Evolutionary conservation across 2,329 filamentous ascomycete species (phyloP).

Genomic region (Achaetomium macrosporum): DNA sequence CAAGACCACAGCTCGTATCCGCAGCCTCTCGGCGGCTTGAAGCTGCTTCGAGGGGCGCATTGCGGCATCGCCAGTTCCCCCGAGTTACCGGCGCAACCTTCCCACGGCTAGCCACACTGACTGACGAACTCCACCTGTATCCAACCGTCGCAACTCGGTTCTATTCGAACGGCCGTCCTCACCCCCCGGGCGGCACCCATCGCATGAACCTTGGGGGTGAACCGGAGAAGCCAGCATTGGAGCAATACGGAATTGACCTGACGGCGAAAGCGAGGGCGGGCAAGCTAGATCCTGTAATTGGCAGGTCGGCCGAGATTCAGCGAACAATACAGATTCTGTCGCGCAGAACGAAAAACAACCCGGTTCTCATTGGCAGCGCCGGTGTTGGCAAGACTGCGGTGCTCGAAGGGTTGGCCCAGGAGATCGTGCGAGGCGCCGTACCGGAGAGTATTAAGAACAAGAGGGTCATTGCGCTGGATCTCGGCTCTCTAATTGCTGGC

Average conservation of each 20-base stretch:
- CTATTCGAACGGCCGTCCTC: conserved; percentile 69
- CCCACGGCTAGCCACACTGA: conserved; percentile 1
- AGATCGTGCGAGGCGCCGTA: conserved; percentile 88
- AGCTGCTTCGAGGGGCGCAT: conserved; percentile 22
- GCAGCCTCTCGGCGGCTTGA: conserved; percentile 31
- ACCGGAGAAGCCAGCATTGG: conserved; percentile 76
- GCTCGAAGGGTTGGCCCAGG: conserved; percentile 79
- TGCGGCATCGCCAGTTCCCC: conserved; percentile 19
- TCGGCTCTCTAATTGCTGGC: conserved; percentile 89
- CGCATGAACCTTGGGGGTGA: conserved; percentile 80
- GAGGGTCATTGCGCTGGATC: conserved; percentile 76
- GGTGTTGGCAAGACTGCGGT: conserved; percentile 94
- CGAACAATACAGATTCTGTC: conserved; percentile 92
- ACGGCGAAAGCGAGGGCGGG: conserved; percentile 79
- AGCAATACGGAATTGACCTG: conserved; percentile 86
- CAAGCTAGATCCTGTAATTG: conserved; percentile 93
- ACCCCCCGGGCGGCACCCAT: conserved; percentile 87
- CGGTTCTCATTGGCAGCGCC: conserved; percentile 84
- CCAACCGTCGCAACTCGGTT: conserved; percentile 40
- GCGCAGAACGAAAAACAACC: conserved; percentile 90
- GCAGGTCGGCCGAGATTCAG: conserved; percentile 85
- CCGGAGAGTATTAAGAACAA: conserved; percentile 96
- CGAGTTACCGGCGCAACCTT: conserved; percentile 8
- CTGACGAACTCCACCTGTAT: conserved; percentile 27
- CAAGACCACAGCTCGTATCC: conserved; percentile 34